Conservation (phyloP, 768 basidiomycete species). For the Saitozyma sp. region DNA sequence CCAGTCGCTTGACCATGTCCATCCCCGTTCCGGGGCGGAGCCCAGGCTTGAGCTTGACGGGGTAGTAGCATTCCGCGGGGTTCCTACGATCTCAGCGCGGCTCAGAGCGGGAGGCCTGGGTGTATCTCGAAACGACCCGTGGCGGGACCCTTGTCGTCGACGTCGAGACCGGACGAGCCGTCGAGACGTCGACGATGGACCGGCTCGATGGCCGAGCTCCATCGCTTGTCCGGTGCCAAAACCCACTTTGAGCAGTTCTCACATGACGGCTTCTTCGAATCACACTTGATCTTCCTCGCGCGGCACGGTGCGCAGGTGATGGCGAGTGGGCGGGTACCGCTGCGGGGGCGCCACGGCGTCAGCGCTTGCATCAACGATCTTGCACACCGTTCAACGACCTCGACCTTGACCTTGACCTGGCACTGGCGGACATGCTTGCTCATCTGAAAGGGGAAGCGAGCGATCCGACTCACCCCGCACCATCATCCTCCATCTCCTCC, state of each 20-base stretch:
- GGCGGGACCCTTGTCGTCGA: too few species aligned
- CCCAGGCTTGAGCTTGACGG: conserved; percentile 46
- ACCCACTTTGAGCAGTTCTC: conserved; percentile 30
- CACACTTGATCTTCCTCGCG: conserved; percentile 42
- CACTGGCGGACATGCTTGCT: too few species aligned
- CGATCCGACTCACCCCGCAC: not conserved
- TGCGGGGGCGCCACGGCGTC: too few species aligned
- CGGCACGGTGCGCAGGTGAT: conserved; percentile 44
- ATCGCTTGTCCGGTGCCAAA: not conserved
- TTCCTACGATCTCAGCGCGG: conserved; percentile 30
- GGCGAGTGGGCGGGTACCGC: conserved; percentile 16
- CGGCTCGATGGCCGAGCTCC: too few species aligned
- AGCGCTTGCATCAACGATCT: too few species aligned
- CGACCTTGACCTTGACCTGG: too few species aligned
- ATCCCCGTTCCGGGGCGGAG: conserved; percentile 46
- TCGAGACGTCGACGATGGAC: too few species aligned
- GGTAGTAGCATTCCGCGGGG: conserved; percentile 44
- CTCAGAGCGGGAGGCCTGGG: not conserved
- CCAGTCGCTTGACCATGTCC: conserved; percentile 44
- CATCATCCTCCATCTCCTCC: conserved; percentile 9
- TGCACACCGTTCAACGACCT: too few species aligned
- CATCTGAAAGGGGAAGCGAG: too few species aligned
- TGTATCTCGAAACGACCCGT: too few species aligned
- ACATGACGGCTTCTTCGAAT: conserved; percentile 30
- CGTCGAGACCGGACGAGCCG: too few species aligned